Evolutionary conservation across 306 rosid species (phyloP).

Genomic region (Cicer chorassanicum): DNA sequence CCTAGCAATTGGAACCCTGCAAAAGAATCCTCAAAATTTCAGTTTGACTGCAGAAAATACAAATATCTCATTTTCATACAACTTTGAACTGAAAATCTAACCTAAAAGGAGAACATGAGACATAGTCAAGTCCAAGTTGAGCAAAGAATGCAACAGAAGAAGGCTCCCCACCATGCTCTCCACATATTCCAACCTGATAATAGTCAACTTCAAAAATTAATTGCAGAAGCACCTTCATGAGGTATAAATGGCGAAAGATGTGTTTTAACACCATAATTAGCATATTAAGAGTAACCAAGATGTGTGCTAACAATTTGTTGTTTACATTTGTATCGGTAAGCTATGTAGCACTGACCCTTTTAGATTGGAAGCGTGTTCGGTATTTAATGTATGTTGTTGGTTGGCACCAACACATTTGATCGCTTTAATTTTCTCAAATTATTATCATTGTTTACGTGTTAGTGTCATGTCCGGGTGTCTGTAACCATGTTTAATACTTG

Average conservation of each 20-base stretch:
- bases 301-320: neutral
- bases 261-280: slow-evolving; percentile 8
- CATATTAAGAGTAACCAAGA: slow-evolving; percentile 2
- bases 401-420: no score
- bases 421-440: no score
- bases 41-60: slow-evolving; percentile 21
- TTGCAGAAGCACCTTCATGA: slow-evolving; percentile 8
- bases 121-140: slow-evolving; percentile 92
- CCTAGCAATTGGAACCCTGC: slow-evolving; percentile 98
- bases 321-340: slow-evolving; percentile 3
- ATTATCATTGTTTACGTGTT: no score
- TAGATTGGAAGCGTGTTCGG: no score
- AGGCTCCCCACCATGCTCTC: slow-evolving; percentile 99
- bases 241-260: neutral
- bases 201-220: slow-evolving; percentile 19
- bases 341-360: no score
- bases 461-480: no score
- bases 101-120: slow-evolving; percentile 99
- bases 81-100: slow-evolving; percentile 27
- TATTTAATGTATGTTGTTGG: no score
- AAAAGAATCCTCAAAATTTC: slow-evolving; percentile 20
- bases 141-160: slow-evolving; percentile 96
- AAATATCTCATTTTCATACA: slow-evolving; percentile 12
- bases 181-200: slow-evolving; percentile 93
- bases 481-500: no score